Base-by-base conservation (phyloP, 176 grass and related monocot genomes). In the Raddia distichophylla region DNA sequence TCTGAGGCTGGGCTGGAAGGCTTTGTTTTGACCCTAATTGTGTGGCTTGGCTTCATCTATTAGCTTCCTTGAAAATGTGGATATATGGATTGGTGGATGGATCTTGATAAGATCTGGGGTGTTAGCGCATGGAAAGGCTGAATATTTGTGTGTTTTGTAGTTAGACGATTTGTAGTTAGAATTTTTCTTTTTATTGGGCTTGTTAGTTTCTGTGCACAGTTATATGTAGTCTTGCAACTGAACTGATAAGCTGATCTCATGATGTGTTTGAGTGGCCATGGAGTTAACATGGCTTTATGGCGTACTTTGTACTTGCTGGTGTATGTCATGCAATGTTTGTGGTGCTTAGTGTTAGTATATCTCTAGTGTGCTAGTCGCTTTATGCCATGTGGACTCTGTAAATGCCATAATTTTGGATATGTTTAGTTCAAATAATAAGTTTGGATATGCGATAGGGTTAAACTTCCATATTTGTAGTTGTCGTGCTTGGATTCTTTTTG, bases 131-230 rank as follows among this genome's bases (percentile, higher is more conserved):
- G 67, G 67, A 13, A 35, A 14, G 2, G 17, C 13, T 17, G 9
- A 13, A 62, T 79, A 5, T 8, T 64, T 63, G 10, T 64, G 17
- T 44, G n/a, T 55, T 78, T 45, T 79, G 44, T 33, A 40, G 58
- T 7, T 27, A 20, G 44, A 60, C 4, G 22, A 27, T 27, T 27
- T 27, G 27, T 27, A 27, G 27, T 27, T 27, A 27, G 27, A 27
- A 27, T 27, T 27, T 27, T 27, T 27, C 27, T 27, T 27, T 27
- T 56, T 74, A 19, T 82, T 86, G 59, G 73, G 67, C 82, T 86
- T 58, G 34, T 73, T 73, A 19, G 52, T 62, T 73, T 78, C 54
- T 49, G 57, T 75, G 37, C 37, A 64, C 27, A 65, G 18, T 40
- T 71, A 37, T 70, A 46, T 3, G 19, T 64, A 64, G 46, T 57